Evolutionary conservation across 148 eudicot species (phyloP).

Genomic region (Nyssa sinensis): DNA sequence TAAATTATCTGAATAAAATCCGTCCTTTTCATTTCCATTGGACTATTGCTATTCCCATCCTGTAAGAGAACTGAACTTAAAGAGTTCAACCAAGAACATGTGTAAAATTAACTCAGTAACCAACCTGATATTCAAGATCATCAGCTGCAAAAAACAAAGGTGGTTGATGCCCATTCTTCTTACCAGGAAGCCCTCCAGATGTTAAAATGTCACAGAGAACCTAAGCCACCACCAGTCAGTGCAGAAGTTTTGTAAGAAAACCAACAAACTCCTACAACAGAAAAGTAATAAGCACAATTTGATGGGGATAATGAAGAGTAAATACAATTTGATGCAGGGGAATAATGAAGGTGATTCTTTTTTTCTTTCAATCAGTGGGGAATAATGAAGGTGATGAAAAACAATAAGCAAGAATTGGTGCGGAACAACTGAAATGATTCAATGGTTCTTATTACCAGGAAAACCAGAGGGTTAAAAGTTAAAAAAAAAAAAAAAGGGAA

Average conservation of each 20-base stretch:
- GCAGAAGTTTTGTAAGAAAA: constrained; percentile 5
- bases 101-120: constrained; percentile 8
- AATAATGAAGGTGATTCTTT: no score
- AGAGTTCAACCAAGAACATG: neutral
- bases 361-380: no score
- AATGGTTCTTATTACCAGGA: neutral
- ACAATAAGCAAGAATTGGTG: neutral
- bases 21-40: neutral
- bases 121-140: constrained; percentile 64
- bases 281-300: no score
- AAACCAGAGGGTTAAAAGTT: neutral
- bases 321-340: neutral
- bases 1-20: neutral
- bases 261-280: neutral
- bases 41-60: neutral
- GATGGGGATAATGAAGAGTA: no score
- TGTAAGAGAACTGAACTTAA: neutral
- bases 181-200: constrained; percentile 51
- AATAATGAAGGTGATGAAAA: neutral
- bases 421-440: no score
- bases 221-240: constrained; percentile 23
- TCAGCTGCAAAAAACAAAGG: constrained; percentile 53
- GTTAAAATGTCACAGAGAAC: constrained; percentile 56
- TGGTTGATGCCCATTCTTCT: constrained; percentile 39
- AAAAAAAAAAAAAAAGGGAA: neutral